Evolutionary conservation across 169 alveolate species (phyloP), one percentile per base, ranked within the genome.

Genomic region (Plasmodium ovale): DNA sequence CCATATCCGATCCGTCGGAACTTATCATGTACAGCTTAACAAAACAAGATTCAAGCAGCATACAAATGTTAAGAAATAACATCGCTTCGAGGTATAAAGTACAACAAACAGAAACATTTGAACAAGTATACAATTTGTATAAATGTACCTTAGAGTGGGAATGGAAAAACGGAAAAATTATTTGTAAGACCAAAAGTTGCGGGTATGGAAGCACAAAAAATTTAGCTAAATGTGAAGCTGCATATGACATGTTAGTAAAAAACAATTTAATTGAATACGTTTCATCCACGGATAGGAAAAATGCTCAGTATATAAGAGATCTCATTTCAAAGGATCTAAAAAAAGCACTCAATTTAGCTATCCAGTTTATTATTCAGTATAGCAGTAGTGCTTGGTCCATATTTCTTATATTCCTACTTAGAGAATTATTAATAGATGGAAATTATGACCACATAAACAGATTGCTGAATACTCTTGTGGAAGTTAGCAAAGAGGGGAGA

Each of bases 361-460:
- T 82, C 7, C 90, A 82, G 42, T 82, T 65, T 39, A 82, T 82
- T 27, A 44, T 65, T 21, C 90, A 82, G 42, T 82, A 82, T 82
- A 82, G 90, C 58, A 82, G 90, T 82, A 82, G 37, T 56, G 90
- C 84, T 1, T 82, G 90, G 90, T 82, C 90, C 10, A 82, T 82
- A 16, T 82, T 82, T 65, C 21, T 82, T n/a, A 37, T 82, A n/a
- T 53, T 31, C 29, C 44, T 82, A n/a, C 27, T 82, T 10, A 64
- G 90, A 16, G 90, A 82, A 70, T 65, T 82, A 47, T 70, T 82
- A 33, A 82, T 82, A 65, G 90, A 82, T 65, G 84, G 90, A 9
- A 82, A 82, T 65, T 82, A 65, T 25, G 90, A 82, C 44, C 33
- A 51, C 42, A 82, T 82, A 67, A 65, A 82, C 21, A 82, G 90